Evolutionary conservation across 768 basidiomycete species (phyloP), one percentile per base, ranked within the genome.

Genomic region (Podaxis sp.): DNA sequence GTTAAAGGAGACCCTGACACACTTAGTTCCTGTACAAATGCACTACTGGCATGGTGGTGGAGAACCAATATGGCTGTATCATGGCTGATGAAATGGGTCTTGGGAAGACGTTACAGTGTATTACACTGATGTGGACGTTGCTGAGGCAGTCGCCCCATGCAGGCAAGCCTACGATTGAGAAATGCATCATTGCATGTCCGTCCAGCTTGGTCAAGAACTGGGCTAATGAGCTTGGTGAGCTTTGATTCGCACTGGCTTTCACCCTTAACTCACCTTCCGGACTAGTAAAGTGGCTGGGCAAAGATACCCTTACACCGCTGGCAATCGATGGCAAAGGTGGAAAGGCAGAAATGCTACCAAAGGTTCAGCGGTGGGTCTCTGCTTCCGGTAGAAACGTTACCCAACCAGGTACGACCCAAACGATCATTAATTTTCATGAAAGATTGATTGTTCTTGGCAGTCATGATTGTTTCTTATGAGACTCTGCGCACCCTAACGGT

Each of bases 1-100:
- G 56, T 63, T 40, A 65, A 8, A 48, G 33, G 38, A 57, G 59
- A 52, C 59, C 63, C 64, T 44, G n/a, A 66, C 3, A 42, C 51
- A 22, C 9, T 19, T 68, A 99, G 95, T 99, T 99, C 75, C 74
- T 99, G 73, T 99, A 96, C 76, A 88, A 86, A 74, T 97, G 96
- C 74, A 89, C 95, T 4, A 97, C 95, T 0, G 97, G 96, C 0
- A 91, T 96, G 87, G 75, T 96, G 61, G 92, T 91, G 40, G 89
- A 93, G 51, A 92, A 94, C 68, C 94, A 96, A 65, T 90, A 88
- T 64, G 93, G 93, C 0, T 99, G 96, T 71, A 99, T 99, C 74
- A 98, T 99, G 96, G 96, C 96, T 0, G 96, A 99, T 70, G 96
- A 96, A 75, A 99, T 99, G 96, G 96, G 96, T 69, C 85, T 99